These are phyloP conservation scores for Moesziomyces sp. DNA, from an alignment of 1,284 basidiomycete genomes.

Conservation along the genomic window DNA sequence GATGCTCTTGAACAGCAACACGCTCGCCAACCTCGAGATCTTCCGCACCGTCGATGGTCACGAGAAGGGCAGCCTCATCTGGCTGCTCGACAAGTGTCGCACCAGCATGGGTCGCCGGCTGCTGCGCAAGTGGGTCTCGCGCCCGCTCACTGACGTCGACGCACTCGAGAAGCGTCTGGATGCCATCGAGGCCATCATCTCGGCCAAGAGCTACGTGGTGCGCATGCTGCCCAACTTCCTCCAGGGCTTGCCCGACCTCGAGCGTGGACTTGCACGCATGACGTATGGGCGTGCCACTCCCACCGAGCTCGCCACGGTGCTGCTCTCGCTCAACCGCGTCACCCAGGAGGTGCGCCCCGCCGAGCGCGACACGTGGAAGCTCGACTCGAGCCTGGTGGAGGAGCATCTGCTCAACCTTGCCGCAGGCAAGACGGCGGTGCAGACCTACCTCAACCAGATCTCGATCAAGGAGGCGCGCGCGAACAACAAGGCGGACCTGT, in stretches of 20 bases:
- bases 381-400: constrained; percentile 74
- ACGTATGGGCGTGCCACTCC: constrained; percentile 87
- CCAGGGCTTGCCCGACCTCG: constrained; percentile 80
- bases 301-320: constrained; percentile 80
- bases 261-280: constrained; percentile 85
- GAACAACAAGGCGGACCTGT: constrained; percentile 79
- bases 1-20: constrained; percentile 90
- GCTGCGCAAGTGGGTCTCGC: constrained; percentile 85
- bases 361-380: constrained; percentile 13
- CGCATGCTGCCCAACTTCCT: constrained; percentile 76
- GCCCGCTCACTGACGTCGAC: constrained; percentile 79
- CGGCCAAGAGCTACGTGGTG: constrained; percentile 70
- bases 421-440: constrained; percentile 74
- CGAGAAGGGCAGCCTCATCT: constrained; percentile 81
- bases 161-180: constrained; percentile 79
- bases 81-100: constrained; percentile 82
- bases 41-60: constrained; percentile 74
- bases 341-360: constrained; percentile 76
- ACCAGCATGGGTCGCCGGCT: constrained; percentile 89
- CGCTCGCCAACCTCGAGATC: constrained; percentile 78
- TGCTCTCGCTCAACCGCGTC: constrained; percentile 81
- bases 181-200: constrained; percentile 83
- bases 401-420: constrained; percentile 79
- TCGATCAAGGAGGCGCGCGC: constrained; percentile 76
- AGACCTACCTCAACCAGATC: constrained; percentile 71